Evolutionary conservation across 768 basidiomycete species (phyloP).

Genomic region (Chalciporus piperatus): DNA sequence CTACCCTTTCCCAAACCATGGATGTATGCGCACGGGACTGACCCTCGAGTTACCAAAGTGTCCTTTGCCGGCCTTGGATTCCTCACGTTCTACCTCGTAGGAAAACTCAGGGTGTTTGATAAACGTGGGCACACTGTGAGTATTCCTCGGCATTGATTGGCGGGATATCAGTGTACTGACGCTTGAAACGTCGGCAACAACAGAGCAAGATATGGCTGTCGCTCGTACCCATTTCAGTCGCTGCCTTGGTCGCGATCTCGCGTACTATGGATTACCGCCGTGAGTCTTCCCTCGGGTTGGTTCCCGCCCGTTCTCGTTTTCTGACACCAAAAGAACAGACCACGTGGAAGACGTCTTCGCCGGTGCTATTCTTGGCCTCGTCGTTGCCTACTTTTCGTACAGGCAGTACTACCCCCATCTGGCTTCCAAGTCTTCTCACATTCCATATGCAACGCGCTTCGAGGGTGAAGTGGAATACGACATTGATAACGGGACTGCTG

Average conservation of each 20-base stretch:
- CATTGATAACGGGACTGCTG: neutral
- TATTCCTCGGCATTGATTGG: constrained; percentile 10
- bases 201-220: constrained; percentile 81
- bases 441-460: constrained; percentile 70
- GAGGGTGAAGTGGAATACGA: constrained; percentile 15
- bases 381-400: constrained; percentile 72
- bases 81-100: constrained; percentile 82
- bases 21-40: neutral
- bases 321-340: constrained; percentile 43
- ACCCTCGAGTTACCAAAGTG: constrained; percentile 41
- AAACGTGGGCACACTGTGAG: constrained; percentile 66
- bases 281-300: constrained; percentile 35
- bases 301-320: neutral
- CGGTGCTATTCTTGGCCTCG: constrained; percentile 72
- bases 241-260: constrained; percentile 70
- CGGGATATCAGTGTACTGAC: neutral
- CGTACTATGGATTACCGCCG: constrained; percentile 94
- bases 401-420: constrained; percentile 79
- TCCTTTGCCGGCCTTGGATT: constrained; percentile 93
- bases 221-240: constrained; percentile 70
- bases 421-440: constrained; percentile 52
- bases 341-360: constrained; percentile 90
- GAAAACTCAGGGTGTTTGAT: constrained; percentile 90
- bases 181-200: neutral
- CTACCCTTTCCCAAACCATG: neutral